Percentiles rank a stretch among this genome's conserved stretches.
Conservation (phyloP, 495 filamentous ascomycete species). For the Chaetomium cochliodes region DNA sequence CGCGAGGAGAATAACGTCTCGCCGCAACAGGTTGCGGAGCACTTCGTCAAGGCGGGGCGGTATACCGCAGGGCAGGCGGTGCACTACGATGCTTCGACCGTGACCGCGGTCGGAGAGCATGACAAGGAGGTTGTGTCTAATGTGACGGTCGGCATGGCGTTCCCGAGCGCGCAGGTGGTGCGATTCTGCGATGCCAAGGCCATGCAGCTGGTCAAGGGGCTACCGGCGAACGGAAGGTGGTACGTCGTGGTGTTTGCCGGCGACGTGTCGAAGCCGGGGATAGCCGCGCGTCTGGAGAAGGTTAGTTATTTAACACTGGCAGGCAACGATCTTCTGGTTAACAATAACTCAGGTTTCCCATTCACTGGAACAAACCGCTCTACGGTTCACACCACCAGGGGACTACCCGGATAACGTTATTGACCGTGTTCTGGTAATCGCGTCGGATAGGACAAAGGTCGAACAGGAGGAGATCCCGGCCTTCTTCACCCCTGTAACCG, state of each 20-base stretch:
- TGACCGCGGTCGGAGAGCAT: conserved; percentile 41
- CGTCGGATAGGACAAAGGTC: conserved; percentile 52
- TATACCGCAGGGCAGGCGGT: conserved; percentile 66
- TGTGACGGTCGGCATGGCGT: conserved; percentile 56
- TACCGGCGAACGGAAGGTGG: conserved; percentile 58
- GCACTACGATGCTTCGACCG: conserved; percentile 53
- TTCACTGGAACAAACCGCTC: conserved; percentile 38
- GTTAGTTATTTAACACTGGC: conserved; percentile 36
- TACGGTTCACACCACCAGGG: conserved; percentile 46
- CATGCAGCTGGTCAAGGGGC: conserved; percentile 52
- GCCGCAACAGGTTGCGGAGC: conserved; percentile 52
- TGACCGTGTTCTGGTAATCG: conserved; percentile 57
- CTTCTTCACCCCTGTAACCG: conserved; percentile 58
- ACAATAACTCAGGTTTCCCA: conserved; percentile 32
- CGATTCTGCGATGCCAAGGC: conserved; percentile 57
- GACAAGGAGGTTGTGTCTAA: conserved; percentile 39
- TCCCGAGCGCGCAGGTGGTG: conserved; percentile 57
- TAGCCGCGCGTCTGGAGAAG: conserved; percentile 40
- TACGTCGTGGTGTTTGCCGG: conserved; percentile 61
- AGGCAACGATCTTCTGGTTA: not conserved
- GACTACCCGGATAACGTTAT: conserved; percentile 58
- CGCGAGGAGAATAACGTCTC: conserved; percentile 37
- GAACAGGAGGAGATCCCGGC: conserved; percentile 59
- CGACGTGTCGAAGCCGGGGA: conserved; percentile 41
- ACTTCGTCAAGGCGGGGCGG: conserved; percentile 58